phyloP scores from a whole-genome alignment of 805 yeast genomes.

The Starmerella asiatica region DNA sequence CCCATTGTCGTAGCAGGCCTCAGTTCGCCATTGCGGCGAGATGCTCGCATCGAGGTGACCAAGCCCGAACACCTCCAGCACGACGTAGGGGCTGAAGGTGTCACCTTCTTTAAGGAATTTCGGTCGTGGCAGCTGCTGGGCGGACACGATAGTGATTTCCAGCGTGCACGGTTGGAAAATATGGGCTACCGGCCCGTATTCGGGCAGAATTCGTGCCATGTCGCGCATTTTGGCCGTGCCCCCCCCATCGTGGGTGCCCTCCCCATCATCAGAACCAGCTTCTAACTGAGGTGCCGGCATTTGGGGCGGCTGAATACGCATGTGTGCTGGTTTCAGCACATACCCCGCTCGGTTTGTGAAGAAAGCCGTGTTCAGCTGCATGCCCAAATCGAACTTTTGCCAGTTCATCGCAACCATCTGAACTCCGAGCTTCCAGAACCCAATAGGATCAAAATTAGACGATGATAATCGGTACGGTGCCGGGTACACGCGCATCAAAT shows the following conservation, averaged over 20 bases:
- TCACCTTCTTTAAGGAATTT: conserved; percentile 36
- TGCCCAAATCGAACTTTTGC: conserved; percentile 86
- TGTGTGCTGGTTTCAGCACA: conserved; percentile 51
- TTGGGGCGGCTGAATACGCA: conserved; percentile 11
- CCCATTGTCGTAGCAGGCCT: conserved; percentile 50
- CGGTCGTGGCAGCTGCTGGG: conserved; percentile 71
- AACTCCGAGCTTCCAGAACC: conserved; percentile 71
- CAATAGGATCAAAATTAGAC: conserved; percentile 65
- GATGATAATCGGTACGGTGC: conserved; percentile 64
- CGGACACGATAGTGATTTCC: conserved; percentile 49
- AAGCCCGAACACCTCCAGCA: conserved; percentile 44
- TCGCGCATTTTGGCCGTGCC: too few relatives aligned
- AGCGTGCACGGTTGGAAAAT: conserved; percentile 4
- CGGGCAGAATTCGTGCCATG: too few relatives aligned
- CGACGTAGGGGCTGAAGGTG: conserved; percentile 47
- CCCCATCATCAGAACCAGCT: too few relatives aligned
- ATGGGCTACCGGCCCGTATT: neutral
- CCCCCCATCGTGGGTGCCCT: neutral
- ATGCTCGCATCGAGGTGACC: conserved; percentile 1
- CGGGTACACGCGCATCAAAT: conserved; percentile 77
- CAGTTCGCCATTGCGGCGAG: conserved; percentile 24
- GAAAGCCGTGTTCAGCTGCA: conserved; percentile 73
- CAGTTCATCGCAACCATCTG: conserved; percentile 96
- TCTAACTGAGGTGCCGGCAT: too few relatives aligned
- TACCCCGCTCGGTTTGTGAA: conserved; percentile 52